Percentiles rank a stretch among this genome's conserved stretches.
Conservation (phyloP, 768 basidiomycete genomes). For the Auricularia auricula-judae region DNA sequence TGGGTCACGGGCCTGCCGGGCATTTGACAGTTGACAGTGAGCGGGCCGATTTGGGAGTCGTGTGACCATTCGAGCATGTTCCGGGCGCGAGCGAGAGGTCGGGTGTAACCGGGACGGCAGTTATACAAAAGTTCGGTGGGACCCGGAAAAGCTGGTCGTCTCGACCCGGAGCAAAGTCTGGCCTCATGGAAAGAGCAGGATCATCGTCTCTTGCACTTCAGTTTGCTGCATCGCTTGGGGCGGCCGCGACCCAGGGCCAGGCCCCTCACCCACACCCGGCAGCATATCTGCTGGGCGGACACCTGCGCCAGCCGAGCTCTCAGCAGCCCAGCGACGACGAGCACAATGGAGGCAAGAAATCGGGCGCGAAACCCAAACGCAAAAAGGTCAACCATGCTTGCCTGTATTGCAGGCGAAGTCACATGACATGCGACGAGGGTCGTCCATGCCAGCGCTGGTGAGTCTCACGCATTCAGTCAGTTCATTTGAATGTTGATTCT, state of each 20-base stretch:
- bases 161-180: not conserved
- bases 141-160: not conserved
- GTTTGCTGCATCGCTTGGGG: not conserved
- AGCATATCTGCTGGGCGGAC: not conserved
- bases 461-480: constrained; percentile 15
- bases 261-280: not conserved
- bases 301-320: not conserved
- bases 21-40: no score
- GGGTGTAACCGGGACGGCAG: not conserved
- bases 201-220: not conserved
- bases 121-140: not conserved
- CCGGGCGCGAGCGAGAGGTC: not conserved
- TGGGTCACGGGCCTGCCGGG: no score
- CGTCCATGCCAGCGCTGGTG: constrained; percentile 90
- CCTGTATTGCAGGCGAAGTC: constrained; percentile 49
- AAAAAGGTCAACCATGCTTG: constrained; percentile 90
- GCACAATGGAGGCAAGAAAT: constrained; percentile 25
- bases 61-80: not conserved
- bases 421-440: constrained; percentile 77
- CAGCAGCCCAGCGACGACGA: constrained; percentile 3
- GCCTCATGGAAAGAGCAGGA: not conserved
- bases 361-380: constrained; percentile 36
- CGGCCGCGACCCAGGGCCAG: not conserved
- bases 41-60: not conserved
- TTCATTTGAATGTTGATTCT: constrained; percentile 6